Evolutionary conservation across 1,284 basidiomycete genomes (phyloP).

Genomic region (Malassezia pachydermatis): DNA sequence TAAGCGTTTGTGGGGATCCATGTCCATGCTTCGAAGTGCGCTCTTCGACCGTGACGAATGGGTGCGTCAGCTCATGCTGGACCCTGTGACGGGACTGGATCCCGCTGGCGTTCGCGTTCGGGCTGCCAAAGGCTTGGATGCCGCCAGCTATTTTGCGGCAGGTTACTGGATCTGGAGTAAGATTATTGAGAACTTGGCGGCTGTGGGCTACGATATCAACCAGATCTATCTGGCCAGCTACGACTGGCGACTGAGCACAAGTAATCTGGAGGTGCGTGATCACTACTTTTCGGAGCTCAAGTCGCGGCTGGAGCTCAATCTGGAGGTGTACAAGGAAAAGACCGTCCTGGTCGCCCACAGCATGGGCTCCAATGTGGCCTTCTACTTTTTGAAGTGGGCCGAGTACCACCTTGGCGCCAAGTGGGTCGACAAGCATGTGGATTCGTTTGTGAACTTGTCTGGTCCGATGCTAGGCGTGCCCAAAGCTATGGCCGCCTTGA

Average conservation of each 20-base stretch:
- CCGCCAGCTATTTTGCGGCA: constrained; percentile 73
- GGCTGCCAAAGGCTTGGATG: constrained; percentile 67
- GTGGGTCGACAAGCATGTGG: constrained; percentile 73
- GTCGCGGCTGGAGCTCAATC: constrained; percentile 70
- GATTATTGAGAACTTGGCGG: constrained; percentile 81
- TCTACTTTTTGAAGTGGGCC: constrained; percentile 67
- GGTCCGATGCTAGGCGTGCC: constrained; percentile 70
- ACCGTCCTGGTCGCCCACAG: constrained; percentile 74
- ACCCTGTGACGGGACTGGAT: constrained; percentile 79
- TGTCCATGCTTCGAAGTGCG: constrained; percentile 71
- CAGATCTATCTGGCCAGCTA: constrained; percentile 43
- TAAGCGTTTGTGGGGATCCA: constrained; percentile 44
- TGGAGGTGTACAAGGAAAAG: constrained; percentile 63
- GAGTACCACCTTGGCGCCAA: constrained; percentile 69
- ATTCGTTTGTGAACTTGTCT: constrained; percentile 57
- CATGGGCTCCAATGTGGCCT: constrained; percentile 48
- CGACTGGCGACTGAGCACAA: constrained; percentile 64
- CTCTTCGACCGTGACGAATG: constrained; percentile 75
- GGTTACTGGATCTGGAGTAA: constrained; percentile 84
- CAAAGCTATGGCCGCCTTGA: constrained; percentile 89
- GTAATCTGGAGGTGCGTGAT: constrained; percentile 80
- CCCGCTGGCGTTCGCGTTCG: constrained; percentile 78
- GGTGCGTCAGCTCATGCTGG: constrained; percentile 80
- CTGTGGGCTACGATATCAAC: constrained; percentile 43
- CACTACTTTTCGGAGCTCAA: constrained; percentile 84